Evolutionary conservation across 805 yeast species (phyloP).

Genomic region (Nakazawaea molendinolei): DNA sequence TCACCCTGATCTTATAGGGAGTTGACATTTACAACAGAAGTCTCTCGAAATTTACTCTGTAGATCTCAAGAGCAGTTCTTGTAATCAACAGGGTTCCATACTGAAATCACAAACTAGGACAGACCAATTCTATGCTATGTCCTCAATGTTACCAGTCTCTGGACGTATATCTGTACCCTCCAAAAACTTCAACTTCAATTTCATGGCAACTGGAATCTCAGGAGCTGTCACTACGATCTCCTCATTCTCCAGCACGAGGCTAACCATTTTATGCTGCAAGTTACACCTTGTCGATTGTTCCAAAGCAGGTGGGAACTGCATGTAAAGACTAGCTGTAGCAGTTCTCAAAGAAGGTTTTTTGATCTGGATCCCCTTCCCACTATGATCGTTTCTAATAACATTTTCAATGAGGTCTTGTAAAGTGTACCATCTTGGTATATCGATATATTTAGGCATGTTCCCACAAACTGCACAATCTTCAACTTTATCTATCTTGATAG

Average conservation of each 20-base stretch:
- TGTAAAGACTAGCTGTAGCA: conserved; percentile 31
- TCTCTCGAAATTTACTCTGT: too few relatives aligned
- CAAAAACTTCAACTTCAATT: conserved; percentile 6
- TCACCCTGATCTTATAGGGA: neutral
- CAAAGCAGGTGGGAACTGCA: conserved; percentile 40
- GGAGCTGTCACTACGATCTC: conserved; percentile 48
- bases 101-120: neutral
- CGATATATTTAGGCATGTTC: conserved; percentile 13
- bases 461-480: conserved; percentile 79
- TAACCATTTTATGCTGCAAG: conserved; percentile 25
- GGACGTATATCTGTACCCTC: conserved; percentile 25
- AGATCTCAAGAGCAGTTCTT: too few relatives aligned
- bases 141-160: conserved; percentile 26
- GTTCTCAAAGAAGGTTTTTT: conserved; percentile 41
- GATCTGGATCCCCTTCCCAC: conserved; percentile 24
- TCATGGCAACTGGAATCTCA: conserved; percentile 37
- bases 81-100: too few relatives aligned
- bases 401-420: conserved; percentile 36
- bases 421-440: conserved; percentile 19
- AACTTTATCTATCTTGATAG: conserved; percentile 56
- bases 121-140: neutral
- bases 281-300: conserved; percentile 40
- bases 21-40: neutral
- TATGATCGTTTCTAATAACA: conserved; percentile 22
- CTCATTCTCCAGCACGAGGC: conserved; percentile 35